Evolutionary conservation across 768 basidiomycete species (phyloP), one percentile per base, ranked within the genome.

Genomic region (Leccinum sublutescens): DNA sequence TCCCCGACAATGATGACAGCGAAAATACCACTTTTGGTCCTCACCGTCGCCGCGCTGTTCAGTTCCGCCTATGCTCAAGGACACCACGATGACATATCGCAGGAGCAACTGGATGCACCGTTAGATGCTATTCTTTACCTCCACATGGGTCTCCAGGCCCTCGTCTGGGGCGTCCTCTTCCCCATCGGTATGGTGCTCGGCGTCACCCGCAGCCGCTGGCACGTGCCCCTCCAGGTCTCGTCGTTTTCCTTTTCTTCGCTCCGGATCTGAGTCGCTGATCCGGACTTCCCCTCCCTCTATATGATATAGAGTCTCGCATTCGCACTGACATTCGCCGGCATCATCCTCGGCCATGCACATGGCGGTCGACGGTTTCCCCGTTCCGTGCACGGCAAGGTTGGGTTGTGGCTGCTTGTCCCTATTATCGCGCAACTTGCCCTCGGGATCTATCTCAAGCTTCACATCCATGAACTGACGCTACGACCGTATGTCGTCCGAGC

Each of bases 401-500:
- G 89, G 21, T 73, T 72, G 23, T 74, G 72, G 71, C 60, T 81
- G 50, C 75, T 90, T 63, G 54, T 85, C 45, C 86, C 91, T 17
- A 84, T 95, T 34, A 64, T 80, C 15, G 64, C 77, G 2, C 95
- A 97, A 74, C 77, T 90, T 11, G 65, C 71, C 23, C 77, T 93
- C 51, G 95, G 95, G 4, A 82, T 93, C 48, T 98, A 96, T 74
- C 86, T 98, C 65, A 97, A 96, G 75, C 76, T 95, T 6, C 95
- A 97, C 71, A 87, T 97, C 27, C 81, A 95, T 60, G 92, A 96
- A 73, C 79, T 79, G 59, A 83, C 86, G 2, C 62, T 87, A 9
- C 81, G 95, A 43, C 89, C 88, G 1, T 89, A 80, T 67, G 85
- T 86, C 0, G 89, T 93, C 6, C 72, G 76, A 5, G 75, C 77